Percentiles rank a stretch among this genome's conserved stretches.
These are phyloP conservation scores for Serendipita indica DNA, from an alignment of 768 basidiomycete species.

Conservation along the genomic window DNA sequence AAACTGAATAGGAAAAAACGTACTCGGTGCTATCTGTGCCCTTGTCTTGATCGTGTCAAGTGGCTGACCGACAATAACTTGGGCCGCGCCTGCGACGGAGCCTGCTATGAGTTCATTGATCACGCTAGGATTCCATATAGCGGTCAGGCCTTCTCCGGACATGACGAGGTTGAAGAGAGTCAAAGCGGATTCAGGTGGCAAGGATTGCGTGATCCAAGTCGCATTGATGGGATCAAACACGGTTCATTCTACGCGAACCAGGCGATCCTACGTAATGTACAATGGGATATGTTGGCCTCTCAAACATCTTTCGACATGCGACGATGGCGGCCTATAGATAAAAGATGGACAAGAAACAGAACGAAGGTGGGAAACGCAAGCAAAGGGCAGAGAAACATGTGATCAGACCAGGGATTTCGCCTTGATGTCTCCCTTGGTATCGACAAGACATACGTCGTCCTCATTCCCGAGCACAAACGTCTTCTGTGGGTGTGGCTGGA, in stretches of 20 bases:
- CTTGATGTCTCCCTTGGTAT: not conserved
- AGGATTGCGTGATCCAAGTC: constrained; percentile 8
- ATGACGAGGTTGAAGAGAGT: not conserved
- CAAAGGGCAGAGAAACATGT: not conserved
- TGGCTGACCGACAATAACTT: constrained; percentile 89
- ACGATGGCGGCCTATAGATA: too few species aligned
- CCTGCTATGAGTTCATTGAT: constrained; percentile 77
- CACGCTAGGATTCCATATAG: constrained; percentile 6
- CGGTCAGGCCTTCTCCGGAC: not conserved
- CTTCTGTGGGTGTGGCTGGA: too few species aligned
- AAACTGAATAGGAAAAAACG: constrained; percentile 13
- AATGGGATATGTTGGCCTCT: too few species aligned
- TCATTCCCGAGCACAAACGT: not conserved
- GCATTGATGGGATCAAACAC: too few species aligned
- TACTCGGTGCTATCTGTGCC: constrained; percentile 75
- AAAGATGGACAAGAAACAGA: not conserved
- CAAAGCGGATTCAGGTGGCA: not conserved
- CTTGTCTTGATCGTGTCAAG: constrained; percentile 81
- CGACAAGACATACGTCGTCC: not conserved
- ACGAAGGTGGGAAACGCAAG: not conserved
- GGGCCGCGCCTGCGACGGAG: constrained; percentile 54
- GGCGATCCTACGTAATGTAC: too few species aligned
- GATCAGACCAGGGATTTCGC: not conserved
- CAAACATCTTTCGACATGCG: too few species aligned
- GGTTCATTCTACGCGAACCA: too few species aligned